phyloP scores from a whole-genome alignment of 441 rosid genomes.

The California macrophylla region DNA sequence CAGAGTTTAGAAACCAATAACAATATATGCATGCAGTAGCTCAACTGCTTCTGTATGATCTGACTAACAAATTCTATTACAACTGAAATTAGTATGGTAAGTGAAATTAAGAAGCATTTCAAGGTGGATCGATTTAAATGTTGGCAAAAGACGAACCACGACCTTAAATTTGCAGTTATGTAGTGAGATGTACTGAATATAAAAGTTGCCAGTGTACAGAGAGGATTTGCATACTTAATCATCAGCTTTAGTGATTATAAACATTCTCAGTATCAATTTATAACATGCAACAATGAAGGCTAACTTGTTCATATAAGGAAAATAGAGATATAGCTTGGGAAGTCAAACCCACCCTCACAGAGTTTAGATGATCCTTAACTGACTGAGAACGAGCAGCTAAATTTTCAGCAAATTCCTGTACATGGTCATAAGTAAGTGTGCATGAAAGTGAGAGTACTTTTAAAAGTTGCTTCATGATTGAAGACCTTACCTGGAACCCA shows the following conservation, averaged over 20 bases:
- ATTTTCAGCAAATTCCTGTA: slow-evolving; percentile 76
- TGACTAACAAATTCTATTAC: background rate
- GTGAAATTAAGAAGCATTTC: background rate
- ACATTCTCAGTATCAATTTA: background rate
- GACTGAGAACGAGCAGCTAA: slow-evolving; percentile 67
- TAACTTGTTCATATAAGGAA: background rate
- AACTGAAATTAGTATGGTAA: background rate
- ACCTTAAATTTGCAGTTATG: background rate
- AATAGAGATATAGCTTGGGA: slow-evolving; percentile 11
- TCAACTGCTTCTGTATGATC: background rate
- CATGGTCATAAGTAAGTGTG: slow-evolving; percentile 3
- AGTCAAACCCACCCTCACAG: slow-evolving; percentile 44
- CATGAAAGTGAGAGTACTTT: background rate
- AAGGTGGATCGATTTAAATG: background rate
- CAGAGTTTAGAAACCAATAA: slow-evolving; percentile 7
- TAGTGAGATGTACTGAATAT: background rate
- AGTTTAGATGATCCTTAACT: slow-evolving; percentile 43
- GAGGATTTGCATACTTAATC: background rate
- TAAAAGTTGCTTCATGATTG: background rate
- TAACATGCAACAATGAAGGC: background rate
- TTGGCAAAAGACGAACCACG: background rate
- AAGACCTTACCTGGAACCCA: slow-evolving; percentile 59
- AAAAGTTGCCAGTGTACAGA: background rate
- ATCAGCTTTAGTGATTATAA: background rate
- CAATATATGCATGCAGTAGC: background rate